Evolutionary conservation across 192 early-diverging fungal species (phyloP), one percentile per base, ranked within the genome.

Genomic region (Linderina pennispora): DNA sequence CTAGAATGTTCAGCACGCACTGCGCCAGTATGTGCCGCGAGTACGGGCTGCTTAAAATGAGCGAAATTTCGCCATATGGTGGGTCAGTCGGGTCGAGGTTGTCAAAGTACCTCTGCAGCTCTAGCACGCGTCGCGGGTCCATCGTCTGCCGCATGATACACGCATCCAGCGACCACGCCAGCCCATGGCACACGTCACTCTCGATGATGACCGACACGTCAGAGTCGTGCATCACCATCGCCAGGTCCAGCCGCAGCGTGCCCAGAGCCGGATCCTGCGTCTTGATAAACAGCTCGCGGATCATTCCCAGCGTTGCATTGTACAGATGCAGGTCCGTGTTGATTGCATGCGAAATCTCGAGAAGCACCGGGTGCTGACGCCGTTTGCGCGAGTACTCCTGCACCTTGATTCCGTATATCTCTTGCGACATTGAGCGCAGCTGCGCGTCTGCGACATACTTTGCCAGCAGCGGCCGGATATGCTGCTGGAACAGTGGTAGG

Each of bases 11-110:
- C 13, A 71, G 40, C 13, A 71, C 53, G 32, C 59, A 43, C 40
- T 53, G 59, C 3, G 60, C 61, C 19, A 64, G 31, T 1, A 71
- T 37, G 35, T 71, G 60, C 4, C 61, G 67, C 8, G 49, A 33
- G 32, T 64, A 71, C 11, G 67, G 67, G 38, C 48, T 64, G 61
- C 57, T 55, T 17, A 71, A n/a, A 1, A 71, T 64, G 18, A 71
- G 52, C 8, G 55, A 50, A n/a, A 71, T 71, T 18, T 71, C 67
- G 36, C 67, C 61, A 16, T 64, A 71, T 2, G 61, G 59, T 23
- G 50, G 31, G 16, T 43, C 37, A 3, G 63, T 56, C 11, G 36
- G 18, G 24, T 55, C 53, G 23, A 71, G 24, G 2, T 36, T 43
- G 25, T 71, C 67, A 59, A 71, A 71, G 42, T 49, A 71, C 16